phyloP scores from a whole-genome alignment of 2,329 filamentous ascomycete genomes.

The Chaetoscypha palmicola region DNA sequence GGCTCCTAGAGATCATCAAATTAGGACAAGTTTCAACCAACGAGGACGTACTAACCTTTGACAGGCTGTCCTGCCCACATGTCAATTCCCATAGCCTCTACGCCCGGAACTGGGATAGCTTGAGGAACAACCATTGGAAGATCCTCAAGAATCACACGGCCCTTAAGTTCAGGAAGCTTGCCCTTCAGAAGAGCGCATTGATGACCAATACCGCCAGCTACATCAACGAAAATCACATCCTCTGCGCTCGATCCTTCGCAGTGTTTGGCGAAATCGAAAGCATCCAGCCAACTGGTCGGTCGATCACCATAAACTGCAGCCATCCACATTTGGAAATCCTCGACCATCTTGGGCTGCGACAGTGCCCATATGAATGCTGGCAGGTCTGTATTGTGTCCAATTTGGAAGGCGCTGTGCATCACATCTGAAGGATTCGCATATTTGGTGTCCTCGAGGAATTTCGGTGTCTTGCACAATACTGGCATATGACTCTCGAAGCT shows the following conservation, averaged over 20 bases:
- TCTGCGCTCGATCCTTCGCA: constrained; percentile 1
- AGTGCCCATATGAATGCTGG: background rate
- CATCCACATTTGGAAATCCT: background rate
- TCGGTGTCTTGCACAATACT: background rate
- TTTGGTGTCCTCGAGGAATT: constrained; percentile 3
- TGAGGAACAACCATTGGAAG: constrained; percentile 27
- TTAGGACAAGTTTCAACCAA: too few relatives aligned
- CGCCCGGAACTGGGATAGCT: constrained; percentile 23
- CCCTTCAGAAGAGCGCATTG: constrained; percentile 31
- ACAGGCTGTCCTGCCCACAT: constrained; percentile 29
- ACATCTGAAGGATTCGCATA: constrained; percentile 1
- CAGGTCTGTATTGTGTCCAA: constrained; percentile 3
- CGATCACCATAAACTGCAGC: background rate
- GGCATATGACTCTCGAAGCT: constrained; percentile 1
- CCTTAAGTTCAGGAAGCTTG: constrained; percentile 30
- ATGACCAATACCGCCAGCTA: constrained; percentile 37
- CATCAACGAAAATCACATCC: constrained; percentile 33
- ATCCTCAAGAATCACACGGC: constrained; percentile 37
- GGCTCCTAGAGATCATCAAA: constrained; percentile 1
- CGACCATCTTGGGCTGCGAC: background rate
- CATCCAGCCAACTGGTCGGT: background rate
- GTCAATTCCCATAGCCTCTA: constrained; percentile 27
- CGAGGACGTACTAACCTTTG: constrained; percentile 16
- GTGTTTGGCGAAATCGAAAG: background rate
- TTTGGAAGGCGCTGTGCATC: constrained; percentile 1